These are phyloP conservation scores for Metarhizium anisopliae DNA, from an alignment of 2,329 filamentous ascomycete genomes.

Conservation along the genomic window DNA sequence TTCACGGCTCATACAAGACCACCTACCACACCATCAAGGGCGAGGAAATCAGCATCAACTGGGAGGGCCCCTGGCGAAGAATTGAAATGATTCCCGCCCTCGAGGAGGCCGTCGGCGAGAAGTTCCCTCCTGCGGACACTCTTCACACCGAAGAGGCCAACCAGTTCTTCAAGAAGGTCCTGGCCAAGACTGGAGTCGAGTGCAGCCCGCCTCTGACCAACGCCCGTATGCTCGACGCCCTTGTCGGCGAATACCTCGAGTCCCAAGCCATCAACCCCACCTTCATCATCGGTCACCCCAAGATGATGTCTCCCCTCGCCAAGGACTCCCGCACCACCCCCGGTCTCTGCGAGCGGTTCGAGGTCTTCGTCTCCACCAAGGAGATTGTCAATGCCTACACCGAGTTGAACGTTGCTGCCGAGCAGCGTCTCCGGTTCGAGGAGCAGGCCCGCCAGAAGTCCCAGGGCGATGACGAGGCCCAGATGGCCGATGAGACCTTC, in stretches of 20 bases:
- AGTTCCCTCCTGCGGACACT: constrained; percentile 82
- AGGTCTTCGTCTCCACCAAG: constrained; percentile 71
- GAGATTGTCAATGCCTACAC: constrained; percentile 97
- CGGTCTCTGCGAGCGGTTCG: constrained; percentile 92
- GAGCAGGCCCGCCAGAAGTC: constrained; percentile 95
- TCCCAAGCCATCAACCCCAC: constrained; percentile 85
- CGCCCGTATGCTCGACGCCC: constrained; percentile 90
- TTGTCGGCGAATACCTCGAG: constrained; percentile 91
- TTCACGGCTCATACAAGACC: constrained; percentile 79
- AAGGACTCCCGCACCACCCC: constrained; percentile 80
- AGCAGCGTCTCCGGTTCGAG: constrained; percentile 76
- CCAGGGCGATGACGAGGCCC: constrained; percentile 94
- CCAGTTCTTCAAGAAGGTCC: constrained; percentile 72
- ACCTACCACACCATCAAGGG: constrained; percentile 80
- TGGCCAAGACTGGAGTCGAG: constrained; percentile 85
- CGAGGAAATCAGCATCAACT: constrained; percentile 86
- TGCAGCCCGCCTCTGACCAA: constrained; percentile 89
- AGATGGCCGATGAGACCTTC: constrained; percentile 94
- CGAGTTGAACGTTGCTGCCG: constrained; percentile 87
- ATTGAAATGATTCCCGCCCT: constrained; percentile 86
- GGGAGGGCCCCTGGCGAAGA: constrained; percentile 87
- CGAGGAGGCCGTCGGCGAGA: constrained; percentile 83
- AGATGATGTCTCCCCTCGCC: constrained; percentile 78
- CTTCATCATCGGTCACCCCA: constrained; percentile 51
- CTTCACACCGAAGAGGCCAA: constrained; percentile 85